Base-by-base conservation (phyloP, 2,329 filamentous ascomycete genomes). In the Pezicula radicicola region DNA sequence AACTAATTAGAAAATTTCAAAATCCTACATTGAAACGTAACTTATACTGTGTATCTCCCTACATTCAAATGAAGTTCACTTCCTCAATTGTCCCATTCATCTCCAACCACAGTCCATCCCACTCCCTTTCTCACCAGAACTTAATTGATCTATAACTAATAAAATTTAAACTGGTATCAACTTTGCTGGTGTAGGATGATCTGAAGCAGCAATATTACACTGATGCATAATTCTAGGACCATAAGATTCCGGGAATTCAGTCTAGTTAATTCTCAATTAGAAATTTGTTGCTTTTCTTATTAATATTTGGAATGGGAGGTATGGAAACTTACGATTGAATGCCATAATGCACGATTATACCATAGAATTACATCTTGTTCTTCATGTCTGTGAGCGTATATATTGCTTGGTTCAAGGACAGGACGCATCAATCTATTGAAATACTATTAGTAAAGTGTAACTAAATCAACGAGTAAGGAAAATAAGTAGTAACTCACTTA, bases 281-380 rank as follows among this genome's bases (percentile, higher is more conserved):
- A 46, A 56, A 8, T 36, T 35, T 37, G 45, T 44, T 37, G 43
- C 28, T 15, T 49, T 50, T 59, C 15, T 15, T 19, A 3, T 5
- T 15, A 45, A 16, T 9, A 30, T 25, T 25, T 27, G 13, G 19
- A 3, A 21, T 9, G 21, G 15, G 41, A 10, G 9, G 9, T 4
- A 42, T n/a, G 3, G 19, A 18, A 40, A 50, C 50, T 49, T 54
- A 71, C 68, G 49, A 71, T 70, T 42, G 67, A 69, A 48, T 72
- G 69, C 69, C 69, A 71, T 10, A 71, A 55, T 0, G 68, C 67
- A 10, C 69, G 59, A 52, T 71, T 71, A 54, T 71, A 71, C 68
- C 68, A 71, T 16, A 71, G 57, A 41, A 70, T 67, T 5, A 71
- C 67, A 57, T 71, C 68, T 56, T 69, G 65, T 50, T 70, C 67